Percentiles rank a stretch among this genome's conserved stretches.
phyloP scores from a whole-genome alignment of 2,329 filamentous ascomycete genomes.

The Exophiala sp. region DNA sequence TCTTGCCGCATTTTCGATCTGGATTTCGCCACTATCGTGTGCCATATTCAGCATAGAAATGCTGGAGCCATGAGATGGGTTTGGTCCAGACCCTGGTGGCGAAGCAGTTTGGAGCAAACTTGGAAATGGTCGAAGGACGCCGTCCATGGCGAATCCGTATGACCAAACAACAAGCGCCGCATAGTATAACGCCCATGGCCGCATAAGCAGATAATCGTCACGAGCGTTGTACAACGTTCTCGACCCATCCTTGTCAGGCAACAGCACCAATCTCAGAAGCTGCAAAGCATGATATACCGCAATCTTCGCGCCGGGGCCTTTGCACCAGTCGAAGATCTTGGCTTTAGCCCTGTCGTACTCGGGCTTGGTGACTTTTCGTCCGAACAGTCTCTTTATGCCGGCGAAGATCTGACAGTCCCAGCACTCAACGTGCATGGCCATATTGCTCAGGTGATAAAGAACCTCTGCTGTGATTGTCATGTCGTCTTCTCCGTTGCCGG shows the following conservation, averaged over 20 bases:
- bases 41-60: slow-evolving; percentile 20
- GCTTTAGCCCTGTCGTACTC: slow-evolving; percentile 77
- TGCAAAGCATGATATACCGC: slow-evolving; percentile 88
- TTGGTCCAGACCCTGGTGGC: slow-evolving; percentile 11
- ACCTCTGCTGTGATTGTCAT: slow-evolving; percentile 85
- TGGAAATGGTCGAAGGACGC: slow-evolving; percentile 56
- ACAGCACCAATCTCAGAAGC: slow-evolving; percentile 70
- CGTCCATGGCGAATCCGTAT: slow-evolving; percentile 86
- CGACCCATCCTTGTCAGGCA: slow-evolving; percentile 29
- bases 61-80: slow-evolving; percentile 14
- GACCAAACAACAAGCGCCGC: slow-evolving; percentile 88
- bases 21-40: slow-evolving; percentile 16
- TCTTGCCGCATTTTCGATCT: slow-evolving; percentile 59
- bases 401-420: slow-evolving; percentile 95
- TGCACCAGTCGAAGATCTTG: slow-evolving; percentile 81
- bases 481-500: slow-evolving; percentile 53
- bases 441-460: slow-evolving; percentile 88
- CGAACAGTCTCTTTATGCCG: slow-evolving; percentile 76
- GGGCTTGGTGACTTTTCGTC: slow-evolving; percentile 74
- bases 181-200: slow-evolving; percentile 96
- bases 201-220: slow-evolving; percentile 83
- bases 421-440: slow-evolving; percentile 96
- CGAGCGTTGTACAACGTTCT: slow-evolving; percentile 67
- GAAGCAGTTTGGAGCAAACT: slow-evolving; percentile 21
- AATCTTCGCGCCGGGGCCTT: slow-evolving; percentile 78